Conservation (phyloP, 768 basidiomycete genomes). For the Amanita molliuscula region DNA sequence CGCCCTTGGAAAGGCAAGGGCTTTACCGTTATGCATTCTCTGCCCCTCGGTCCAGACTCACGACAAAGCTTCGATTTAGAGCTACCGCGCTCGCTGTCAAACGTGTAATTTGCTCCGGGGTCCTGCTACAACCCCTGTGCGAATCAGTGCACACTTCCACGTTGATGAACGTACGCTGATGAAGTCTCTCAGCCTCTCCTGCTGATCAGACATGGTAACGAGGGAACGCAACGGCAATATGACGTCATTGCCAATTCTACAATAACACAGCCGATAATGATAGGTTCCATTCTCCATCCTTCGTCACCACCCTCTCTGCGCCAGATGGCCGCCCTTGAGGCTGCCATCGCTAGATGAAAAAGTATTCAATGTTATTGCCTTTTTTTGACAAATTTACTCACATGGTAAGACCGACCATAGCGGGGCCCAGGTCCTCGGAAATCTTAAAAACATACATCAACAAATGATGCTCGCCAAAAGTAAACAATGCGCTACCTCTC, state of each 20-base stretch:
- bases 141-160: background rate
- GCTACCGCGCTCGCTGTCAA: constrained; percentile 51
- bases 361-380: background rate
- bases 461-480: background rate
- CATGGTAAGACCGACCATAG: constrained; percentile 95
- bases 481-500: constrained; percentile 45
- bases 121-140: constrained; percentile 23
- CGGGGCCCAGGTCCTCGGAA: constrained; percentile 74
- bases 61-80: constrained; percentile 51
- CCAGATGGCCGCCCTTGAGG: constrained; percentile 61
- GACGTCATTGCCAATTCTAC: background rate
- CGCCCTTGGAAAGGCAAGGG: constrained; percentile 1
- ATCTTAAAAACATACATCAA: constrained; percentile 30
- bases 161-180: background rate
- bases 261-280: background rate
- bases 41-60: constrained; percentile 24
- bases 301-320: constrained; percentile 55
- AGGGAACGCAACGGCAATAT: background rate
- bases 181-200: constrained; percentile 11
- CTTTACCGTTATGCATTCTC: constrained; percentile 49
- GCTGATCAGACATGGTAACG: constrained; percentile 3
- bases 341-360: constrained; percentile 40
- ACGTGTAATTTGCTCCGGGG: constrained; percentile 43
- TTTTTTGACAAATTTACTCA: constrained; percentile 25
- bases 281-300: background rate